phyloP scores from a whole-genome alignment of 305 asterid species.

The Rubia tinctorum region DNA sequence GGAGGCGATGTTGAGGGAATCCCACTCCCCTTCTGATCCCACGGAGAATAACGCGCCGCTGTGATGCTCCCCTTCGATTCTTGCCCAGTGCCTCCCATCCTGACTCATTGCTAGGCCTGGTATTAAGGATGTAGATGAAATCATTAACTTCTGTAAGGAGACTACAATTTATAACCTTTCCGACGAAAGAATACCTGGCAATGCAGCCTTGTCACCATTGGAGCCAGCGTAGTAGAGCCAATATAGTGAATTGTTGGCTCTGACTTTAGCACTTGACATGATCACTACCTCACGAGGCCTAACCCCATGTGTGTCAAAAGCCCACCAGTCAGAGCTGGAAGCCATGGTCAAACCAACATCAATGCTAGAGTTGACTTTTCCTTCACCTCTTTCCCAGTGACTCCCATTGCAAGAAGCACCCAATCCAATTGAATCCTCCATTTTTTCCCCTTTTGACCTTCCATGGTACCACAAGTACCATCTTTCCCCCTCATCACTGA shows the following conservation, averaged over 20 bases:
- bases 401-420: conserved; percentile 82
- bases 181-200: conserved; percentile 15
- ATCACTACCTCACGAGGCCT: conserved; percentile 70
- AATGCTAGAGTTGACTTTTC: conserved; percentile 40
- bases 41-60: conserved; percentile 79
- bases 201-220: conserved; percentile 30
- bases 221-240: conserved; percentile 88
- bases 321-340: conserved; percentile 81
- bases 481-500: conserved; percentile 85
- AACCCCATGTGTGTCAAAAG: conserved; percentile 66
- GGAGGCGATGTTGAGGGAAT: conserved; percentile 62
- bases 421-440: conserved; percentile 64
- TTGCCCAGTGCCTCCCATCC: conserved; percentile 93
- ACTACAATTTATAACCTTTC: conserved; percentile 21
- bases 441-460: conserved; percentile 26
- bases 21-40: conserved; percentile 73
- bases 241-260: conserved; percentile 55
- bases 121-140: no score
- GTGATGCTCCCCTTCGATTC: conserved; percentile 93
- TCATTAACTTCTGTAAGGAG: conserved; percentile 13
- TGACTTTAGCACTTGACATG: conserved; percentile 74
- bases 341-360: conserved; percentile 77
- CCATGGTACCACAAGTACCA: conserved; percentile 95
- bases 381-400: conserved; percentile 84
- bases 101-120: conserved; percentile 96